Evolutionary conservation across 1,139 yeast genomes (phyloP).

Genomic region (Meyerozyma sp.): DNA sequence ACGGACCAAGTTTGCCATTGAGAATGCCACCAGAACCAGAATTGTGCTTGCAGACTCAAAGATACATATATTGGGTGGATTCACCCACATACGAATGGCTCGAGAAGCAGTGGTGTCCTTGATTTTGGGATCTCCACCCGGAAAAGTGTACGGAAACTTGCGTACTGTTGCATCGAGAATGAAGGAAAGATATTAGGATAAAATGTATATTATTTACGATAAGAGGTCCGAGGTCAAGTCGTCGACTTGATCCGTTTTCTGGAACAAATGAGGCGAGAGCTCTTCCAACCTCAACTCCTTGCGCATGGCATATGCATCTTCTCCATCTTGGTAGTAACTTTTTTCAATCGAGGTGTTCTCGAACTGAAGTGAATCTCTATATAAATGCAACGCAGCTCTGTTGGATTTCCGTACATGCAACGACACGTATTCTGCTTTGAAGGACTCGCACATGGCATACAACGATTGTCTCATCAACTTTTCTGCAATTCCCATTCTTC

Average conservation of each 20-base stretch:
- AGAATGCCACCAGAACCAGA: conserved; percentile 96
- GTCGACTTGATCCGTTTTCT: conserved; percentile 41
- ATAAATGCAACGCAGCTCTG: conserved; percentile 89
- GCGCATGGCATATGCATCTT: conserved; percentile 97
- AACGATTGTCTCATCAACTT: conserved; percentile 84
- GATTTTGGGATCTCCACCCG: conserved; percentile 97
- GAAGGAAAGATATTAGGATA: conserved; percentile 79
- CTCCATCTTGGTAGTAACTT: conserved; percentile 92
- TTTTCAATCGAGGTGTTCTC: conserved; percentile 79
- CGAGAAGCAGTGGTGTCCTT: conserved; percentile 92
- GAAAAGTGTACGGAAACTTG: conserved; percentile 94
- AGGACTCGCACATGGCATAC: conserved; percentile 75
- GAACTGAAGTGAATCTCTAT: conserved; percentile 79
- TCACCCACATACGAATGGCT: conserved; percentile 95
- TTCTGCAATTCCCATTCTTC: conserved; percentile 94
- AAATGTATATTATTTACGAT: conserved; percentile 1
- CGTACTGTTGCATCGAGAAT: conserved; percentile 95
- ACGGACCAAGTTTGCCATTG: conserved; percentile 96
- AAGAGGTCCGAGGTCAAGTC: conserved; percentile 42
- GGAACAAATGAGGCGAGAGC: conserved; percentile 52
- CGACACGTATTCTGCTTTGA: conserved; percentile 78
- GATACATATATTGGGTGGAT: conserved; percentile 95
- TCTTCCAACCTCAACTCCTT: conserved; percentile 56
- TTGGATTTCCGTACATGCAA: conserved; percentile 92
- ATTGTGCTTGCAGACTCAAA: conserved; percentile 95